These are phyloP conservation scores for Allium cepa DNA, from an alignment of 106 monocot species.

Conservation along the genomic window DNA sequence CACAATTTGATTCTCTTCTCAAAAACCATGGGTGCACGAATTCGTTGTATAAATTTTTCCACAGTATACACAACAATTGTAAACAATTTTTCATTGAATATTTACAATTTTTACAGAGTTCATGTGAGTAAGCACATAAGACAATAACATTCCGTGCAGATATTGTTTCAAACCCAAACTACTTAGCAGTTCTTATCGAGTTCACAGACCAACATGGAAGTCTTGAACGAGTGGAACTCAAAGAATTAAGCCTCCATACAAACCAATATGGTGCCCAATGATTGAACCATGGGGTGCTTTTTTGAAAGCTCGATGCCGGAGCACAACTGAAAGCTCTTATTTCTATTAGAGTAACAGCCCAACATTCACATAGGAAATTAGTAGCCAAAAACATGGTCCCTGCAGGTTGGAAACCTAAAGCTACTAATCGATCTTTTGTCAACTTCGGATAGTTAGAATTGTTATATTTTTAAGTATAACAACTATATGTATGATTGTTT, in stretches of 20 bases:
- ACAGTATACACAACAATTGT: too few relatives aligned
- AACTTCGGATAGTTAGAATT: constrained; percentile 36
- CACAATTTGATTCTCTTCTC: too few relatives aligned
- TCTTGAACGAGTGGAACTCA: constrained; percentile 38
- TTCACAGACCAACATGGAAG: constrained; percentile 62
- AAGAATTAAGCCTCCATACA: too few relatives aligned
- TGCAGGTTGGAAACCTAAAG: constrained; percentile 32
- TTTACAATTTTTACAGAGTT: constrained; percentile 18
- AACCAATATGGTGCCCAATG: too few relatives aligned
- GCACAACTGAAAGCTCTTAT: constrained; percentile 32
- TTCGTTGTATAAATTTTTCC: too few relatives aligned
- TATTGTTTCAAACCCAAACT: constrained; percentile 51
- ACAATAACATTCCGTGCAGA: constrained; percentile 50
- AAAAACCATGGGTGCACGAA: too few relatives aligned
- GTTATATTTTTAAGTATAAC: too few relatives aligned
- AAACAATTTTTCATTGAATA: too few relatives aligned
- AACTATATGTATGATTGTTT: too few relatives aligned
- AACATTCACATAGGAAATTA: constrained; percentile 24
- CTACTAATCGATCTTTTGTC: constrained; percentile 35
- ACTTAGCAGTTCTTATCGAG: constrained; percentile 61
- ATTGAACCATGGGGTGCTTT: constrained; percentile 58
- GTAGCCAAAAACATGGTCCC: constrained; percentile 49
- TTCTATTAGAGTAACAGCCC: constrained; percentile 47
- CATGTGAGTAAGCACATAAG: constrained; percentile 42
- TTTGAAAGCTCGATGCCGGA: constrained; percentile 44